Evolutionary conservation across 306 rosid genomes (phyloP).

Genomic region (Abrus precatorius): DNA sequence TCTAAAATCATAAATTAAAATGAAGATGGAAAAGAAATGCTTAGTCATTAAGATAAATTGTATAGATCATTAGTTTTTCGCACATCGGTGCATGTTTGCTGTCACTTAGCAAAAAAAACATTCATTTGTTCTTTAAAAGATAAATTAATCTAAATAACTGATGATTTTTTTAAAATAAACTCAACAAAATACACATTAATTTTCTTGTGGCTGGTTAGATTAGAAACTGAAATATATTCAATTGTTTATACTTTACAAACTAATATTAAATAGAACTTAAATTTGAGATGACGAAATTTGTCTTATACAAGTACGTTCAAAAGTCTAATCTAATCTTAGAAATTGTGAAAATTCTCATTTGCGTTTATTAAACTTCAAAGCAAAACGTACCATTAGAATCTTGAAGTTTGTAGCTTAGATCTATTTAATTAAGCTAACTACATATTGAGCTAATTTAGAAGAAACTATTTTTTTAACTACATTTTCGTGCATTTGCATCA

Average conservation of each 20-base stretch:
- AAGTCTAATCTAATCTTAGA: not conserved
- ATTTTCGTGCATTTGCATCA: not conserved
- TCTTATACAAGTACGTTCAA: not conserved
- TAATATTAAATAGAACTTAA: too few species aligned
- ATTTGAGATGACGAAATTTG: too few species aligned
- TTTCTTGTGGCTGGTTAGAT: not conserved
- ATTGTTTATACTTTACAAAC: not conserved
- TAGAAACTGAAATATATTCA: not conserved
- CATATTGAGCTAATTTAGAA: not conserved
- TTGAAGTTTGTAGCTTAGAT: not conserved
- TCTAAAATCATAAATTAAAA: not conserved
- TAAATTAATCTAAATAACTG: too few species aligned
- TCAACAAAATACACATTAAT: not conserved
- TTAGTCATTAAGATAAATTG: too few species aligned
- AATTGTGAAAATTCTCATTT: not conserved
- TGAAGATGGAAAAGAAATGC: too few species aligned
- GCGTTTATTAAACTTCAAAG: not conserved
- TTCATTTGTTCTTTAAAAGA: too few species aligned
- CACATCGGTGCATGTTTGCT: too few species aligned
- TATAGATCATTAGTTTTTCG: too few species aligned
- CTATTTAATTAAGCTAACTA: not conserved
- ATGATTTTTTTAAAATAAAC: too few species aligned
- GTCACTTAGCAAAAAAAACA: too few species aligned
- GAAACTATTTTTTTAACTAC: not conserved
- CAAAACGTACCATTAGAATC: not conserved